A percentile compares a stretch with the other conserved stretches of the same genome.
phyloP scores from a whole-genome alignment of 768 basidiomycete species.

The Phylloporus sp. region DNA sequence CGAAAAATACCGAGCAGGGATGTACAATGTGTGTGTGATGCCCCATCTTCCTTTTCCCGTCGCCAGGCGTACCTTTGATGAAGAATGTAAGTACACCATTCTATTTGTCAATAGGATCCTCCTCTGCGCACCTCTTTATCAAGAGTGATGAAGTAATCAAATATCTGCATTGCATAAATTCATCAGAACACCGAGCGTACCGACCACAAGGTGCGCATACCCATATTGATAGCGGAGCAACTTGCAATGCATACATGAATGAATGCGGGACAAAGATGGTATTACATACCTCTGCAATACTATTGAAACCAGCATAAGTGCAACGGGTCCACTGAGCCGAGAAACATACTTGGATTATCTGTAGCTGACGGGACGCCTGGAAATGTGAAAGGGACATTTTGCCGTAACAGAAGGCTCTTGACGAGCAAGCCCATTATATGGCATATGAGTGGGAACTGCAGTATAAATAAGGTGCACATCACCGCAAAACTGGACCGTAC shows the following conservation, averaged over 20 bases:
- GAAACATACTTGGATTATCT: constrained; percentile 7
- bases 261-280: too few relatives aligned
- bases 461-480: too few relatives aligned
- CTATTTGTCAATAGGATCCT: not conserved
- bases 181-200: not conserved
- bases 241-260: too few relatives aligned
- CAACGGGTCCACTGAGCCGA: too few relatives aligned
- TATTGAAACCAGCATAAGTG: not conserved
- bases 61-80: constrained; percentile 4
- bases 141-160: constrained; percentile 8
- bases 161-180: not conserved
- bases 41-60: constrained; percentile 1
- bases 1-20: constrained; percentile 7
- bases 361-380: constrained; percentile 1
- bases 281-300: too few relatives aligned
- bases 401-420: not conserved
- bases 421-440: too few relatives aligned
- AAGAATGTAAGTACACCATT: not conserved
- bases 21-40: constrained; percentile 9
- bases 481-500: too few relatives aligned
- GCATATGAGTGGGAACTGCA: too few relatives aligned
- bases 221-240: constrained; percentile 9
- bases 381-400: not conserved
- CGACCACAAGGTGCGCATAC: not conserved
- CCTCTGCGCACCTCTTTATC: constrained; percentile 3